phyloP scores from a whole-genome alignment of 768 basidiomycete genomes.

The Mycena haematopus region DNA sequence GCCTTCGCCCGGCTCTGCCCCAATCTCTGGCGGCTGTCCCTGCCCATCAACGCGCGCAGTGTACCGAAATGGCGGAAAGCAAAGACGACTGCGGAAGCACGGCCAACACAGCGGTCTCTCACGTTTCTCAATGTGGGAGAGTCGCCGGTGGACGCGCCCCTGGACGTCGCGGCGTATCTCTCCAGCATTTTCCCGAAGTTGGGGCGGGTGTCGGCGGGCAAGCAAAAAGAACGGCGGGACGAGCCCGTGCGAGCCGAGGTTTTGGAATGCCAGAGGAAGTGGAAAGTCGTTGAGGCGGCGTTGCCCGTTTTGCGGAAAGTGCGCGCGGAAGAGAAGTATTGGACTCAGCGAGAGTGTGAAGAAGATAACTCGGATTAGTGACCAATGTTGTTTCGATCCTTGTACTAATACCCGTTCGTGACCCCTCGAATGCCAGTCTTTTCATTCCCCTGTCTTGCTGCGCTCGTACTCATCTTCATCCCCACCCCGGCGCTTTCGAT shows the following conservation, averaged over 20 bases:
- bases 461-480: no score
- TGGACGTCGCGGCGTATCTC: slow-evolving; percentile 18
- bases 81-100: not conserved
- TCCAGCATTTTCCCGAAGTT: no score
- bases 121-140: not conserved
- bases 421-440: slow-evolving; percentile 12
- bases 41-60: slow-evolving; percentile 5
- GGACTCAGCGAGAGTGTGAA: slow-evolving; percentile 15
- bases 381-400: slow-evolving; percentile 11
- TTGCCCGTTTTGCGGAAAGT: slow-evolving; percentile 14
- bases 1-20: slow-evolving; percentile 19
- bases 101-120: slow-evolving; percentile 3
- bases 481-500: no score
- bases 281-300: slow-evolving; percentile 9
- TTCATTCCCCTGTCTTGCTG: no score
- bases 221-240: slow-evolving; percentile 1
- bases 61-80: slow-evolving; percentile 12
- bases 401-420: slow-evolving; percentile 3
- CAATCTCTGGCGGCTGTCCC: slow-evolving; percentile 1
- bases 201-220: slow-evolving; percentile 5
- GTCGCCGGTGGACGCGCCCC: slow-evolving; percentile 6
- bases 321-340: slow-evolving; percentile 15
- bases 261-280: not conserved
- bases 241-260: slow-evolving; percentile 4
- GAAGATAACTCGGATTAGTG: slow-evolving; percentile 15